These are phyloP conservation scores for Candolleomyces eurysporus DNA, from an alignment of 768 basidiomycete species.

Conservation along the genomic window DNA sequence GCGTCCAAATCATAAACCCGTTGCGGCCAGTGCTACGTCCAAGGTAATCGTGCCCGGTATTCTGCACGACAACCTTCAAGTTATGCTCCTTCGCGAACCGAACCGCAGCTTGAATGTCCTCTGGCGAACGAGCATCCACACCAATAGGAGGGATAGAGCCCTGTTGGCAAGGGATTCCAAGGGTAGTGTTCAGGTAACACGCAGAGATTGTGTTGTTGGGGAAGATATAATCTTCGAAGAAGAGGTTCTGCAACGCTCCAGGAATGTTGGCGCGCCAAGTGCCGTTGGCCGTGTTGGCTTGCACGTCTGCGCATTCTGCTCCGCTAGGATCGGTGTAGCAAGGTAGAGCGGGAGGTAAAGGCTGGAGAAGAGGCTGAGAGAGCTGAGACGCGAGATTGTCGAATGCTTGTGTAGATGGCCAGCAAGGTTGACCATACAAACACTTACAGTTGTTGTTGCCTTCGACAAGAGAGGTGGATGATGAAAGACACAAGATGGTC, in stretches of 20 bases:
- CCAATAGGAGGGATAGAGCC: conserved; percentile 41
- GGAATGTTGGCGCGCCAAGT: conserved; percentile 9
- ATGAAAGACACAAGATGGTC: neutral
- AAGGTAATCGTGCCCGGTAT: conserved; percentile 43
- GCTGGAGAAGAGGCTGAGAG: conserved; percentile 44
- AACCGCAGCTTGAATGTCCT: conserved; percentile 40
- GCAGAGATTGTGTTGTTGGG: conserved; percentile 47
- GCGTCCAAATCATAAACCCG: conserved; percentile 41
- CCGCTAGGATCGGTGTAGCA: conserved; percentile 37
- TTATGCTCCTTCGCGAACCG: conserved; percentile 36
- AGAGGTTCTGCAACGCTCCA: conserved; percentile 10
- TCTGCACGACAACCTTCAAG: conserved; percentile 36
- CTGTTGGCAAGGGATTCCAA: conserved; percentile 40
- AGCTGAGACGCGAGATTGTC: conserved; percentile 29
- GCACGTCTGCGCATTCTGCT: conserved; percentile 21
- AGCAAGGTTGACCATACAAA: conserved; percentile 39
- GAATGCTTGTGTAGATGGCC: conserved; percentile 38
- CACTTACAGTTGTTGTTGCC: conserved; percentile 18
- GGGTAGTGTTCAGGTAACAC: conserved; percentile 49
- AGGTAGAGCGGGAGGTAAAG: conserved; percentile 35
- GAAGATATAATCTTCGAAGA: conserved; percentile 8
- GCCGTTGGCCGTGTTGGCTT: neutral
- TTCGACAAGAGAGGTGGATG: neutral
- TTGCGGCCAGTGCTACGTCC: conserved; percentile 42
- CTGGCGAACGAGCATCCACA: conserved; percentile 35